Base-by-base conservation (phyloP, 805 yeast species). In the Barnettozyma botsteinii region DNA sequence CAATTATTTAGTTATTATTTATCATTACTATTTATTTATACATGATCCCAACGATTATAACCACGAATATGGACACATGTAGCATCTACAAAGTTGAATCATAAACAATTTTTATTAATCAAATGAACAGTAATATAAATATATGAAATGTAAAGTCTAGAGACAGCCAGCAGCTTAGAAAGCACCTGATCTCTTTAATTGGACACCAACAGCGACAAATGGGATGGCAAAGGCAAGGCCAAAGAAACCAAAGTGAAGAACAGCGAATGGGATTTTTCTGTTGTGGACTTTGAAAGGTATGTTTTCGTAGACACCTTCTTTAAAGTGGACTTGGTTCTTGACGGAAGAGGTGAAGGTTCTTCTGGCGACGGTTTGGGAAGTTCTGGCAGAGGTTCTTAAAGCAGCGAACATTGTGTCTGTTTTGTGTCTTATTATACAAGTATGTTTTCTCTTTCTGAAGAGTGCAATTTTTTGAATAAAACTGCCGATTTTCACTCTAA, bases 221-320 rank as follows among this genome's bases (percentile, higher is more conserved):
- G 98, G 97, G 42, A 81, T 69, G 46, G 78, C 75, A 48, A 79
- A 72, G 45, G 87, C 91, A 31, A 78, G 58, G 62, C 83, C 77
- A 51, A 82, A 72, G 69, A 79, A 82, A 39, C 88, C 78, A 73
- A 85, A 82, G 73, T 83, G 95, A 51, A 82, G 73, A 38, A 87
- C 69, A 52, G 80, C 85, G 64, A 75, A 88, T 52, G 97, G 98
- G 51, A 91, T 75, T 71, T 79, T 84, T 76, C 95, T 88, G 77
- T 81, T 73, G 76, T 87, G 88, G 49, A 91, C 95, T 75, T 79
- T 79, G 79, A 91, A 93, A 51, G 98, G 98, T 49, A 91, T 61
- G 77, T 93, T 91, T 58, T 83, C 72, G 81, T 93, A 93, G 35
- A 81, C 80, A 59, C 97, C 97, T 59, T 77, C 83, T 56, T 79